A percentile compares a stretch with the other conserved stretches of the same genome.
These are phyloP conservation scores for Sechiopsis laciniata DNA, from an alignment of 306 rosid genomes.

Conservation along the genomic window DNA sequence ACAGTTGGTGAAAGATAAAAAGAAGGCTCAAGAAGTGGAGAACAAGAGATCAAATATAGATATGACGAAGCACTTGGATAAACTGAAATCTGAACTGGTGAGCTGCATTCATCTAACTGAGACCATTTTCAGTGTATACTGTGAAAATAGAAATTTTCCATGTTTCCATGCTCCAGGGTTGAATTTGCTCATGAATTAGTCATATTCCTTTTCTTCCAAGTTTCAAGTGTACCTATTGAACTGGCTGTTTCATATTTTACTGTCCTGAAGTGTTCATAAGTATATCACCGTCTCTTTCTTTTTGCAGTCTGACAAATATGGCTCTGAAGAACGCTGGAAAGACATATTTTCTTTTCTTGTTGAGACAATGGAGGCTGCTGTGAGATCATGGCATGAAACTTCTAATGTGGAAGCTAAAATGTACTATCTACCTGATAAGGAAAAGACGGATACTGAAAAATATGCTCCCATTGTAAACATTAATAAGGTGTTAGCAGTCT, in stretches of 20 bases:
- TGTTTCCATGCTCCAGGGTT: background rate
- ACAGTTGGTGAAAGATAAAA: conserved; percentile 61
- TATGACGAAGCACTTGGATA: conserved; percentile 66
- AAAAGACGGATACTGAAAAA: conserved; percentile 70
- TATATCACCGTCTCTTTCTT: conserved; percentile 14
- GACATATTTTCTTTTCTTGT: conserved; percentile 68
- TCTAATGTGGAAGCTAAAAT: conserved; percentile 84
- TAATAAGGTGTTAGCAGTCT: conserved; percentile 60
- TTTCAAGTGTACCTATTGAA: background rate
- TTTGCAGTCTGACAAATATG: conserved; percentile 68
- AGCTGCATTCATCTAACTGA: conserved; percentile 22
- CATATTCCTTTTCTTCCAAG: background rate
- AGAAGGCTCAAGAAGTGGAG: conserved; percentile 77
- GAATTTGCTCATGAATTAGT: background rate
- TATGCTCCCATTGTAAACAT: conserved; percentile 86
- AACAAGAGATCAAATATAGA: conserved; percentile 78
- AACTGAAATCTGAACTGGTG: conserved; percentile 81
- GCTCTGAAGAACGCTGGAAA: conserved; percentile 69
- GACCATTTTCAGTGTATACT: background rate
- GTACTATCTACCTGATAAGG: conserved; percentile 77
- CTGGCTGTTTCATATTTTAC: background rate
- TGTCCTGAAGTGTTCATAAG: conserved; percentile 1
- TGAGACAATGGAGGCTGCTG: conserved; percentile 90
- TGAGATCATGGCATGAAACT: conserved; percentile 80
- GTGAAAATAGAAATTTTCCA: background rate